phyloP scores from a whole-genome alignment of 371 early-diverging fungal genomes.

The Rhizopus stolonifer region DNA sequence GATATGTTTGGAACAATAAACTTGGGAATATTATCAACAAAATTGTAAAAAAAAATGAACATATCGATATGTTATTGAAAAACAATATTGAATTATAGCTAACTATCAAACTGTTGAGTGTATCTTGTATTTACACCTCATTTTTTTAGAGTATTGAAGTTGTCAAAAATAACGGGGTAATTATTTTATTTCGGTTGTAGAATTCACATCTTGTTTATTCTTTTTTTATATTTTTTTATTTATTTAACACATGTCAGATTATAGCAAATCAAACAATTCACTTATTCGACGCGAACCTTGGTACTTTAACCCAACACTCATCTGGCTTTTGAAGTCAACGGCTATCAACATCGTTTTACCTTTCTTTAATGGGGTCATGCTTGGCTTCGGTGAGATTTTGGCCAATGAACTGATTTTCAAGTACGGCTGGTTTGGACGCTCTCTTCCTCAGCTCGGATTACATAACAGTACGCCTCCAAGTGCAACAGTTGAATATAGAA shows the following conservation, averaged over 20 bases:
- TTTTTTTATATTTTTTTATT: background rate
- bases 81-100: no score
- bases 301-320: slow-evolving; percentile 46
- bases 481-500: slow-evolving; percentile 44
- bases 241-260: background rate
- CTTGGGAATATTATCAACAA: no score
- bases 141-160: no score
- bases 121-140: no score
- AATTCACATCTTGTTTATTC: background rate
- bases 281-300: slow-evolving; percentile 40
- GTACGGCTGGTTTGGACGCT: slow-evolving; percentile 71
- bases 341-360: slow-evolving; percentile 69
- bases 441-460: slow-evolving; percentile 33
- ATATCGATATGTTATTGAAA: no score
- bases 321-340: slow-evolving; percentile 43
- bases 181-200: no score
- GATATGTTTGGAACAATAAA: no score
- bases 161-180: no score
- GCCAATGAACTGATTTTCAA: slow-evolving; percentile 77
- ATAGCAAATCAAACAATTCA: slow-evolving; percentile 2
- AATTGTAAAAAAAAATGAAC: no score
- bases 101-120: no score
- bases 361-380: slow-evolving; percentile 78
- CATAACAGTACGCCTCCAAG: slow-evolving; percentile 31
- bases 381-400: slow-evolving; percentile 82